Percentiles rank a stretch among this genome's conserved stretches.
Evolutionary conservation across 345 rosid species (phyloP).

Genomic region (Salix suchowensis): DNA sequence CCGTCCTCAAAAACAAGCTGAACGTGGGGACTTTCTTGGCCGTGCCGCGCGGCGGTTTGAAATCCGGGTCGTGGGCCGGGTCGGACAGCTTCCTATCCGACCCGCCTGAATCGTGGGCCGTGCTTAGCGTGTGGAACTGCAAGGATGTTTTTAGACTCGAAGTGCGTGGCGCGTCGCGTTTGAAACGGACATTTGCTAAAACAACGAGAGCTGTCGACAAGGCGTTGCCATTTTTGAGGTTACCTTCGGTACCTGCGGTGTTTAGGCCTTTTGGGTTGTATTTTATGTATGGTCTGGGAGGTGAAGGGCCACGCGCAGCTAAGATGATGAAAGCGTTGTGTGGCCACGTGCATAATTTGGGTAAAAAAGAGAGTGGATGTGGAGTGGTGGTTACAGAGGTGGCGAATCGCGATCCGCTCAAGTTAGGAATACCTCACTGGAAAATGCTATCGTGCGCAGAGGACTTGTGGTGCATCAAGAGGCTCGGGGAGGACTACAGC

Average conservation of each 20-base stretch:
- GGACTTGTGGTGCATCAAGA: constrained; percentile 87
- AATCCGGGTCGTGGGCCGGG: constrained; percentile 50
- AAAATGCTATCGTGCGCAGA: constrained; percentile 66
- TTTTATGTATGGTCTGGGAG: constrained; percentile 88
- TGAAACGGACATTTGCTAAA: constrained; percentile 52
- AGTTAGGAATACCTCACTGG: constrained; percentile 77
- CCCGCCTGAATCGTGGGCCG: constrained; percentile 86
- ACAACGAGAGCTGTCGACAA: constrained; percentile 62
- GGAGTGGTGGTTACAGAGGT: constrained; percentile 83
- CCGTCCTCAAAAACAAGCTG: constrained; percentile 70
- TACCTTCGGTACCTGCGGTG: constrained; percentile 84
- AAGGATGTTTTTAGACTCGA: constrained; percentile 70
- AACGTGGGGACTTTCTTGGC: constrained; percentile 79
- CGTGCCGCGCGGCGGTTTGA: constrained; percentile 45
- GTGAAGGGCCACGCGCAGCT: constrained; percentile 71
- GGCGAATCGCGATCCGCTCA: constrained; percentile 60
- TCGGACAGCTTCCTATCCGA: constrained; percentile 50
- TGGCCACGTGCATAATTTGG: constrained; percentile 79
- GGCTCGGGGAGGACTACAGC: constrained; percentile 72
- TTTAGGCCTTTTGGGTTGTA: constrained; percentile 75
- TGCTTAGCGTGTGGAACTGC: constrained; percentile 81
- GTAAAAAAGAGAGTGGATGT: constrained; percentile 57
- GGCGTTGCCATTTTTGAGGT: constrained; percentile 60
- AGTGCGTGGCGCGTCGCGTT: constrained; percentile 66
- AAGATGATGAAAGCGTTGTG: constrained; percentile 62